Percentiles rank a stretch among this genome's conserved stretches.
phyloP scores from a whole-genome alignment of 768 basidiomycete genomes.

The Trametes villosa region DNA sequence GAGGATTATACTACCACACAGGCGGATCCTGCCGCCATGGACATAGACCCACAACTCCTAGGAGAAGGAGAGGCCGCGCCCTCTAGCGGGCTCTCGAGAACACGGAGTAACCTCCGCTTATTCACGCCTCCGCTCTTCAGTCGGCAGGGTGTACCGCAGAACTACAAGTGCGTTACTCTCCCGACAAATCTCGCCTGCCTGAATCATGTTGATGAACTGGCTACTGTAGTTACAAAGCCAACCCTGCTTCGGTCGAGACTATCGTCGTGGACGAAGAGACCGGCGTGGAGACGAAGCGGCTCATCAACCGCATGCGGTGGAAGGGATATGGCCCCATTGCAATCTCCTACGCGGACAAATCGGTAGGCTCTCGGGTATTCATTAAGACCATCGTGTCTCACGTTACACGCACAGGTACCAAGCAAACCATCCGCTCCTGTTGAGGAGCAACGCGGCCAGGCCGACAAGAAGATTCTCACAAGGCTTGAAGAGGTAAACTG shows the following conservation, averaged over 20 bases:
- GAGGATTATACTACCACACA: conserved; percentile 59
- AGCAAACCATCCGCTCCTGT: conserved; percentile 64
- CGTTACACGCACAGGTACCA: conserved; percentile 57
- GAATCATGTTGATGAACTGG: neutral
- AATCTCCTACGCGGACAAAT: conserved; percentile 65
- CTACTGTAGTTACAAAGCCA: conserved; percentile 69
- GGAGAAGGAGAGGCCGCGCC: conserved; percentile 7
- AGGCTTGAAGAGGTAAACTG: conserved; percentile 55
- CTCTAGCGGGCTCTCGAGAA: conserved; percentile 1
- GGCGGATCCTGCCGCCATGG: conserved; percentile 37
- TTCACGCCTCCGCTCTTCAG: conserved; percentile 92
- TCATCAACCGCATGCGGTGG: conserved; percentile 89
- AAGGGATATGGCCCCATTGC: conserved; percentile 79
- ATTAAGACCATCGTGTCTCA: neutral
- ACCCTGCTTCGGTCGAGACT: conserved; percentile 71
- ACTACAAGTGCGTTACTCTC: conserved; percentile 69
- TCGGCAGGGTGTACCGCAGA: conserved; percentile 75
- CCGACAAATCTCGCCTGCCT: neutral
- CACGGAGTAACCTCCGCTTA: conserved; percentile 66
- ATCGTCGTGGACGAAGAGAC: conserved; percentile 73
- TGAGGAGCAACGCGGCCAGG: conserved; percentile 58
- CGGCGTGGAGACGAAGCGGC: conserved; percentile 77
- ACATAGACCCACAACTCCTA: conserved; percentile 55
- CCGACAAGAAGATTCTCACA: conserved; percentile 57
- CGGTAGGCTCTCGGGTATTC: conserved; percentile 37